Evolutionary conservation across 2,329 filamentous ascomycete genomes (phyloP).

Genomic region (Ophiocordyceps camponoti-floridani): DNA sequence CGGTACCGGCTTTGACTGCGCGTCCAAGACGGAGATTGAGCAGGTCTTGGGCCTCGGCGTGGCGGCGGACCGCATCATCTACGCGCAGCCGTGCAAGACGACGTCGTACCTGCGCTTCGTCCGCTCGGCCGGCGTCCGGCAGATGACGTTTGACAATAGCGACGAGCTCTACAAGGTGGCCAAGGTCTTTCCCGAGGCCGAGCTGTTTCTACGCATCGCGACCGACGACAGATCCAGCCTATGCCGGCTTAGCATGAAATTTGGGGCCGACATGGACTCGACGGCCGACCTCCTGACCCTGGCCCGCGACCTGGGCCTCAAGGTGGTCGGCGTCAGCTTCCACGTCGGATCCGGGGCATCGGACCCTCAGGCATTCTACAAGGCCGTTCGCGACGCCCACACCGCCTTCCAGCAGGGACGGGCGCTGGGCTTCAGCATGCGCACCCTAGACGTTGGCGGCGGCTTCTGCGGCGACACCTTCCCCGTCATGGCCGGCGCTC

Average conservation of each 20-base stretch:
- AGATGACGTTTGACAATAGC: conserved; percentile 98
- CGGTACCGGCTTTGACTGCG: conserved; percentile 93
- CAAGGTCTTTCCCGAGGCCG: conserved; percentile 71
- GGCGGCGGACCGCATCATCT: conserved; percentile 84
- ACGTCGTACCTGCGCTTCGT: conserved; percentile 94
- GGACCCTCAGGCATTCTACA: conserved; percentile 78
- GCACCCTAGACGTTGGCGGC: conserved; percentile 83
- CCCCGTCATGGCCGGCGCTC: conserved; percentile 69
- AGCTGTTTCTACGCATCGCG: conserved; percentile 84
- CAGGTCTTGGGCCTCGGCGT: conserved; percentile 70
- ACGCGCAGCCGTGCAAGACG: conserved; percentile 98
- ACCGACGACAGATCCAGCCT: conserved; percentile 92
- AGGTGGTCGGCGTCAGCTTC: conserved; percentile 92
- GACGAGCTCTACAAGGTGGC: conserved; percentile 98
- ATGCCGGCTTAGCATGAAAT: conserved; percentile 93
- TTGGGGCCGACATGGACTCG: conserved; percentile 75
- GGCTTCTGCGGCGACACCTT: conserved; percentile 87
- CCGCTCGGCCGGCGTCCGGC: conserved; percentile 65
- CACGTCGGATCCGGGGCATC: conserved; percentile 94
- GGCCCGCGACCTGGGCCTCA: conserved; percentile 67
- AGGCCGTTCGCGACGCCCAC: conserved; percentile 80
- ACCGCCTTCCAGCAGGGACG: conserved; percentile 74
- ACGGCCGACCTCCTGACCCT: conserved; percentile 61
- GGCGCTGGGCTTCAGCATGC: conserved; percentile 59
- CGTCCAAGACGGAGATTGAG: conserved; percentile 94